These are phyloP conservation scores for Flaveria brownii DNA, from an alignment of 129 eudicot species.

Conservation along the genomic window DNA sequence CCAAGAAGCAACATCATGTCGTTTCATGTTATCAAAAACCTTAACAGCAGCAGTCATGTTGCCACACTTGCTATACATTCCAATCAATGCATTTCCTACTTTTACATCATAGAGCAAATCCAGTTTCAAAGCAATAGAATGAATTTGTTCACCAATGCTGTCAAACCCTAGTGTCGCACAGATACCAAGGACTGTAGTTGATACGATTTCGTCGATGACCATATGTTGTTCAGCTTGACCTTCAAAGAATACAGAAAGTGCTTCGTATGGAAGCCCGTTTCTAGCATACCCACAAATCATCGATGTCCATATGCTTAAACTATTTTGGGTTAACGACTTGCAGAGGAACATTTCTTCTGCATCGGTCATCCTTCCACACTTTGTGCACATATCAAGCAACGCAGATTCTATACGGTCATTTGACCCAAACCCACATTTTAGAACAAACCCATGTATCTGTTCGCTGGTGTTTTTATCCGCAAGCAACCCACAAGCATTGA, in stretches of 20 bases:
- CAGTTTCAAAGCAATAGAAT: constrained; percentile 47
- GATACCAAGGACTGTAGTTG: constrained; percentile 61
- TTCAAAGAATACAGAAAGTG: constrained; percentile 52
- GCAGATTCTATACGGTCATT: constrained; percentile 59
- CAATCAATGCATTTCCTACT: constrained; percentile 63
- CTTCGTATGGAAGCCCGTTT: constrained; percentile 62
- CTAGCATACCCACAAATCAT: constrained; percentile 83
- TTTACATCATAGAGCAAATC: constrained; percentile 51
- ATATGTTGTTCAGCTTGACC: constrained; percentile 44
- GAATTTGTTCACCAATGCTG: constrained; percentile 73
- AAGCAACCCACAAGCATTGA: constrained; percentile 67
- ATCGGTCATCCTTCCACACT: constrained; percentile 74
- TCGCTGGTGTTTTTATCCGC: constrained; percentile 55
- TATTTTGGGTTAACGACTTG: constrained; percentile 30
- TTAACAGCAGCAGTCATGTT: constrained; percentile 52
- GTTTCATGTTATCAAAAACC: constrained; percentile 61
- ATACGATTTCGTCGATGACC: constrained; percentile 53
- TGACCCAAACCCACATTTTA: constrained; percentile 57
- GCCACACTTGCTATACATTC: constrained; percentile 87
- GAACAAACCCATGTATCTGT: constrained; percentile 72
- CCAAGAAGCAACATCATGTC: constrained; percentile 68
- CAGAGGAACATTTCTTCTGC: constrained; percentile 64
- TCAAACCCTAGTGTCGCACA: constrained; percentile 71
- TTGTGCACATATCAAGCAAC: constrained; percentile 81
- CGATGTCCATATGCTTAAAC: constrained; percentile 56